A percentile compares a stretch with the other conserved stretches of the same genome.
Conservation (phyloP, 345 rosid genomes). For the Firmiana major region DNA sequence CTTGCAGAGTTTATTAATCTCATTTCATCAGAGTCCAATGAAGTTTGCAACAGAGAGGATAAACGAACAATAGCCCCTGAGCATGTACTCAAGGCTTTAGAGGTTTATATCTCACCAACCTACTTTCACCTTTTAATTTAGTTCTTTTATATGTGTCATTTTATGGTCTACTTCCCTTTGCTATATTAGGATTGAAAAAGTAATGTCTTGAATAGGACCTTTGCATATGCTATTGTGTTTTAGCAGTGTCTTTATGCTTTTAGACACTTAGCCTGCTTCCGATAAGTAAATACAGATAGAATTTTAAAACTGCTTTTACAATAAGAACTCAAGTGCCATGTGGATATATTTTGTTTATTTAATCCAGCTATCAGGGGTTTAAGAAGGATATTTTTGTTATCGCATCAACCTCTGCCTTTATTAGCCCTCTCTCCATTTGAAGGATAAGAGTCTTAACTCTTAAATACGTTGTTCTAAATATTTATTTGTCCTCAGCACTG, state of each 20-base stretch:
- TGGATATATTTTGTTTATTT: not conserved
- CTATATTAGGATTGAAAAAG: not conserved
- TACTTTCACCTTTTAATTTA: not conserved
- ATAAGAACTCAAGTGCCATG: not conserved
- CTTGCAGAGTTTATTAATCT: slow-evolving; percentile 95
- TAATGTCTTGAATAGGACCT: not conserved
- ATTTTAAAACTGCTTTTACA: not conserved
- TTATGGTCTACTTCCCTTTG: not conserved
- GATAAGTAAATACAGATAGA: not conserved
- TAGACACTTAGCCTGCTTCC: not conserved
- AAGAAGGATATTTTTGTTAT: not conserved
- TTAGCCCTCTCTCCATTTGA: not conserved
- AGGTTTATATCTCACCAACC: slow-evolving; percentile 39
- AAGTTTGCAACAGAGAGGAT: slow-evolving; percentile 92
- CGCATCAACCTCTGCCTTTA: not conserved
- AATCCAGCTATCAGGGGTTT: not conserved
- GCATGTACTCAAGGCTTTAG: slow-evolving; percentile 93
- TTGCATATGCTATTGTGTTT: not conserved
- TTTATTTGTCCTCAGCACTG: not conserved
- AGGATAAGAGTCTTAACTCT: not conserved
- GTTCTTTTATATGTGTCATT: not conserved
- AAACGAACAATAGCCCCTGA: slow-evolving; percentile 98
- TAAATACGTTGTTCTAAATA: not conserved
- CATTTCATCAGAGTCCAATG: slow-evolving; percentile 96
- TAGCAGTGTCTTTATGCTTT: not conserved